A percentile compares a stretch with the other conserved stretches of the same genome.
phyloP scores from a whole-genome alignment of 331 rosid genomes.

The Quercus phellos region DNA sequence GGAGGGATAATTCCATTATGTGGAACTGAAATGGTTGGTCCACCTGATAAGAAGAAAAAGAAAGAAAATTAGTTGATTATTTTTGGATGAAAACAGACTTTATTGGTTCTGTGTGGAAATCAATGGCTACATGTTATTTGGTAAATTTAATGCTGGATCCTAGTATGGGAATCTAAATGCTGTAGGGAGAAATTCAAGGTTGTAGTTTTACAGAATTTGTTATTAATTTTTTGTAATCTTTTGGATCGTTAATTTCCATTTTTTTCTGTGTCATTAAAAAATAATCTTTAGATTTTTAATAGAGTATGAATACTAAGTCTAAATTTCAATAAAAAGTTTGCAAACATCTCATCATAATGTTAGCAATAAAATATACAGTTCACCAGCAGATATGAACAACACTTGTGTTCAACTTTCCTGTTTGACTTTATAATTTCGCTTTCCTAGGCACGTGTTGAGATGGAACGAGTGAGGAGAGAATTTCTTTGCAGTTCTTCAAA shows the following conservation, averaged over 20 bases:
- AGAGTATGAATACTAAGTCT: not conserved
- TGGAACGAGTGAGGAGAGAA: slow-evolving; percentile 69
- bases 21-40: not conserved
- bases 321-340: not conserved
- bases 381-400: not conserved
- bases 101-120: not conserved
- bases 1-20: not conserved
- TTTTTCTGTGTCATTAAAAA: no score
- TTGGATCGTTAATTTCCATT: not conserved
- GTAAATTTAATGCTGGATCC: not conserved
- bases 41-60: not conserved
- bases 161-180: slow-evolving; percentile 1
- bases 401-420: not conserved
- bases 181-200: not conserved
- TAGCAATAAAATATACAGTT: not conserved
- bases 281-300: not conserved
- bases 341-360: not conserved
- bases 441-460: slow-evolving; percentile 68
- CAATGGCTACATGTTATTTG: not conserved
- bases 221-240: not conserved
- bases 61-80: not conserved
- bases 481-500: slow-evolving; percentile 58
- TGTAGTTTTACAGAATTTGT: not conserved
- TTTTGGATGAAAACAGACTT: no score
- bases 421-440: slow-evolving; percentile 18